These are phyloP conservation scores for Ceratocystiopsis sp. DNA, from an alignment of 2,329 filamentous ascomycete species.

Conservation along the genomic window DNA sequence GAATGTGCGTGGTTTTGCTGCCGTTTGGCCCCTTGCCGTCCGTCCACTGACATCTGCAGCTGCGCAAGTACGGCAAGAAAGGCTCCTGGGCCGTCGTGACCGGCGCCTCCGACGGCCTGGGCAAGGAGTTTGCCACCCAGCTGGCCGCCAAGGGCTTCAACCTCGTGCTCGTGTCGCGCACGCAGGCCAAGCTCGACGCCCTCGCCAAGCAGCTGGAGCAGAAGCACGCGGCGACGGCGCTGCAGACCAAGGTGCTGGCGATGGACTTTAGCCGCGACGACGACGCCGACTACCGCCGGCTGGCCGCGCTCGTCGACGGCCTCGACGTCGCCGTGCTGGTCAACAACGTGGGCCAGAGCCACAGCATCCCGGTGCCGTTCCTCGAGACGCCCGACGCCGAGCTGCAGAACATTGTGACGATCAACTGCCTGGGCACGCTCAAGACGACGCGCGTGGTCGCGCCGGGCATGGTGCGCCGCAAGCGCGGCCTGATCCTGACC, in stretches of 20 bases:
- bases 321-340: constrained; percentile 76
- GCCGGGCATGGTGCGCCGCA: constrained; percentile 69
- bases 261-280: constrained; percentile 84
- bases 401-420: constrained; percentile 76
- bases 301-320: constrained; percentile 50
- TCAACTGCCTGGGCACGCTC: constrained; percentile 87
- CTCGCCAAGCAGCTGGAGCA: constrained; percentile 59
- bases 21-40: not conserved
- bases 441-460: constrained; percentile 73
- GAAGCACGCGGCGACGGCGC: constrained; percentile 41
- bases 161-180: constrained; percentile 84
- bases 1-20: constrained; percentile 29
- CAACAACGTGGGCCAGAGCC: constrained; percentile 88
- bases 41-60: constrained; percentile 28
- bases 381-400: constrained; percentile 61
- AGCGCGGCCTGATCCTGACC: constrained; percentile 77
- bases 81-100: constrained; percentile 92
- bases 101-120: constrained; percentile 88
- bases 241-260: constrained; percentile 61
- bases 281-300: constrained; percentile 60
- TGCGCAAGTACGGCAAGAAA: constrained; percentile 77
- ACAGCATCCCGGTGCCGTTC: constrained; percentile 85
- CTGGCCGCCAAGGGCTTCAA: constrained; percentile 89
- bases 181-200: constrained; percentile 72
- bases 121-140: constrained; percentile 88